phyloP scores from a whole-genome alignment of 2,329 filamentous ascomycete species.

The Nannizzia gypsea region DNA sequence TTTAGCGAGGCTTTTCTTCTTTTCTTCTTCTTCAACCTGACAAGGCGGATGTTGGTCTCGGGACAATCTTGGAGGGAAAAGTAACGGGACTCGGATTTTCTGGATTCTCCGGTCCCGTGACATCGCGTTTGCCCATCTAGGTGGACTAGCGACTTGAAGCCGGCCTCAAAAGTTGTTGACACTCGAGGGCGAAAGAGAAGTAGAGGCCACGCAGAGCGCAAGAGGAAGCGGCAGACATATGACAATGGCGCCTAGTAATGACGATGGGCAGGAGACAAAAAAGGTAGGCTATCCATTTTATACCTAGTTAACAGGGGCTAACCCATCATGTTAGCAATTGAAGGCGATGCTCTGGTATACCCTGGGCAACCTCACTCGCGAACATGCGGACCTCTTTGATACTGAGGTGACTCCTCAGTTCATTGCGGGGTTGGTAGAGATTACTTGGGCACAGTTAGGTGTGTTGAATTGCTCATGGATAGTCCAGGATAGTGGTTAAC shows the following conservation, averaged over 20 bases:
- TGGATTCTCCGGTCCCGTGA: neutral
- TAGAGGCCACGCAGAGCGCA: neutral
- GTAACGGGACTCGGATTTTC: neutral
- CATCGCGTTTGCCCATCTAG: too few relatives aligned
- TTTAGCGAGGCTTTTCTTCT: neutral
- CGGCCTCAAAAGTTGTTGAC: too few relatives aligned
- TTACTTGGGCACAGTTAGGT: constrained; percentile 83
- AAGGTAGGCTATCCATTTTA: neutral
- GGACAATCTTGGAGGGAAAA: neutral
- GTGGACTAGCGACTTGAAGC: too few relatives aligned
- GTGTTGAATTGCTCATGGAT: constrained; percentile 14
- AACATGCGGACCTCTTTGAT: constrained; percentile 59
- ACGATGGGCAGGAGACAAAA: neutral
- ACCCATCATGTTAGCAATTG: constrained; percentile 51
- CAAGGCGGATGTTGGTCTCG: neutral
- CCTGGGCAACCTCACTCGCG: constrained; percentile 78
- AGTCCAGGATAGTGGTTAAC: neutral
- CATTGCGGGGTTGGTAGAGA: constrained; percentile 71
- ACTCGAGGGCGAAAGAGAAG: neutral
- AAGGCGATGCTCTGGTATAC: constrained; percentile 78
- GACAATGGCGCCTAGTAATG: neutral
- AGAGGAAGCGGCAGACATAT: neutral
- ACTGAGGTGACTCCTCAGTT: constrained; percentile 87
- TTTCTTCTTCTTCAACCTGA: neutral
- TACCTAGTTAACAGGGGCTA: too few relatives aligned